Base-by-base conservation (phyloP, 2,329 filamentous ascomycete genomes). In the Venturia effusa region DNA sequence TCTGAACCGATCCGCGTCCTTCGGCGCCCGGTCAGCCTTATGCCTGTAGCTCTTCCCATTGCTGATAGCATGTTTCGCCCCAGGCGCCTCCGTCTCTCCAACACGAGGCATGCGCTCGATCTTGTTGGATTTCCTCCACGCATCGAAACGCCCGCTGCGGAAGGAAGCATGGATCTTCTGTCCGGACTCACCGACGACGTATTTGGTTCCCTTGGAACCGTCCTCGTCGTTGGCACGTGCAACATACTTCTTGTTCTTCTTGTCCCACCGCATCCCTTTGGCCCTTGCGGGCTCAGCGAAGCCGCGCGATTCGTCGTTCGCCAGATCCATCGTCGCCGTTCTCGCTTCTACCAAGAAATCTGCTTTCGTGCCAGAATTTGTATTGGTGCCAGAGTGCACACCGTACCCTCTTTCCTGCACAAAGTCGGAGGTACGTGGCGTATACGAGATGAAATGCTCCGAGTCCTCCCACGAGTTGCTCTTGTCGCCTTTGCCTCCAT, bases 381-480 rank as follows among this genome's bases (percentile, higher is more conserved):
- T 78, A 68, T 79, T 77, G 11, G 84, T 85, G 61, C 91, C 91
- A 0, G 90, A 89, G 75, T 95, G 90, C 22, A 99, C 92, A 67
- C 92, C 92, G 76, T 99, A 99, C 15, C 88, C 94, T 63, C 90
- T 88, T 73, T 97, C 92, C 77, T 97, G 93, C 62, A 88, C 90
- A 4, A 88, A 81, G 74, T 93, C 94, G 69, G 84, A 83, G 51
- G 86, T 86, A 66, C 89, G 87, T 0, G 94, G 94, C 1, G 86
- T 90, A 80, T 99, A 99, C 11, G 90, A 89, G 92, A 99, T 97
- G 85, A 95, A 99, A 69, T 94, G 85, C 55, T 97, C 92, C 0
- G 87, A 83, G 73, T 97, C 92, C 72, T 90, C 86, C 82, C 86
- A 96, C 48, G 72, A 64, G 61, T 66, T 64, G 67, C 73, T 64